Evolutionary conservation across 192 early-diverging fungal species (phyloP).

Genomic region (Linnemannia elongata): DNA sequence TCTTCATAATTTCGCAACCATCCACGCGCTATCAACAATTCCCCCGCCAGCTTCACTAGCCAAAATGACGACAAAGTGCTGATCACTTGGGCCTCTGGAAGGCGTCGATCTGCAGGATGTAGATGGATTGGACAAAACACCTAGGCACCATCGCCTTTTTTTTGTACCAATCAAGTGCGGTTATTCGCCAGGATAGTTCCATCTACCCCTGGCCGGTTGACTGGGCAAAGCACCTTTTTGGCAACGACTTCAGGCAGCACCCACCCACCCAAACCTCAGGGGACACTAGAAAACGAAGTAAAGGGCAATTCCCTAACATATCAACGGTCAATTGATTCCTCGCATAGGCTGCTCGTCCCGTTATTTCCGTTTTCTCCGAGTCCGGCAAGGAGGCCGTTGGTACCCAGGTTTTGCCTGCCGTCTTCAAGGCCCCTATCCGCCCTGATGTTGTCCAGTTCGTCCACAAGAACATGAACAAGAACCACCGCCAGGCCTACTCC

Average conservation of each 20-base stretch:
- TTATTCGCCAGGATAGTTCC: background rate
- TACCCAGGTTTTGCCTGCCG: conserved; percentile 88
- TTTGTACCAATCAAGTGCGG: background rate
- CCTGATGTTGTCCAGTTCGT: conserved; percentile 96
- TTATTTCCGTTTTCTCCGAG: conserved; percentile 91
- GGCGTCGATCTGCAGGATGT: background rate
- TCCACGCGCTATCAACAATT: background rate
- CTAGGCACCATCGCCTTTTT: background rate
- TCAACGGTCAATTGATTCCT: background rate
- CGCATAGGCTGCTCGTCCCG: conserved; percentile 78
- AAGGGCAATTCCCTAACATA: background rate
- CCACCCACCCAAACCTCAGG: background rate
- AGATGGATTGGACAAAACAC: background rate
- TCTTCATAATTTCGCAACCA: background rate
- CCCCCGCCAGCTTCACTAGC: background rate
- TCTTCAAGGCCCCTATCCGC: conserved; percentile 97
- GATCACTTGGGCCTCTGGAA: background rate
- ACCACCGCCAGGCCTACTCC: conserved; percentile 97
- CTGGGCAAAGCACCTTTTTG: background rate
- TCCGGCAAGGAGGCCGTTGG: conserved; percentile 79
- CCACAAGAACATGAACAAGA: conserved; percentile 99
- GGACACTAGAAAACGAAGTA: background rate
- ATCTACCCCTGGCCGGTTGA: background rate
- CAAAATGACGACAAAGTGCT: background rate
- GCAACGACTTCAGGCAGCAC: background rate